A percentile compares a stretch with the other conserved stretches of the same genome.
Evolutionary conservation across 371 early-diverging fungal genomes (phyloP).

Genomic region (Saksenaea oblongispora): DNA sequence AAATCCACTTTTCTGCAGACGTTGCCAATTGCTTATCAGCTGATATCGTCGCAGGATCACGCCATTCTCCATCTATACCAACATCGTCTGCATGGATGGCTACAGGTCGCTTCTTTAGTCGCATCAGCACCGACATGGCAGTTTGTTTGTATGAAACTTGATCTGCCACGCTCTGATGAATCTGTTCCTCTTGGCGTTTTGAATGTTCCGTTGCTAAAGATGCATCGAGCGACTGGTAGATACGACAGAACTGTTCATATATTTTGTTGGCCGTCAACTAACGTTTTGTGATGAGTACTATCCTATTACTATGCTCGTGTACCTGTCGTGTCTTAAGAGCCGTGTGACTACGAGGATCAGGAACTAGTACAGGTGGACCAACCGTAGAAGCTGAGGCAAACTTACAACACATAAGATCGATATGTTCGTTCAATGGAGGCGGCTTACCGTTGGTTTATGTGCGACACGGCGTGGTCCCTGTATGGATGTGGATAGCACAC

Average conservation of each 20-base stretch:
- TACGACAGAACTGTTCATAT: slow-evolving; percentile 37
- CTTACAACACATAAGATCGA: background rate
- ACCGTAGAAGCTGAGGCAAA: background rate
- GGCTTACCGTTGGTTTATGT: slow-evolving; percentile 6
- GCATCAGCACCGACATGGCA: slow-evolving; percentile 43
- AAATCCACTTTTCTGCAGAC: slow-evolving; percentile 21
- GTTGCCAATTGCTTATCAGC: slow-evolving; percentile 47
- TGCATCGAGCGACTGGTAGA: slow-evolving; percentile 21
- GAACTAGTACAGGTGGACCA: slow-evolving; percentile 37
- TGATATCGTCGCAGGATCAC: slow-evolving; percentile 42
- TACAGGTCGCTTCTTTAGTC: slow-evolving; percentile 47
- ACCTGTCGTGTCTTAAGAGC: slow-evolving; percentile 43
- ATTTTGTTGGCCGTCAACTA: slow-evolving; percentile 40
- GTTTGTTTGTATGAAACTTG: slow-evolving; percentile 51
- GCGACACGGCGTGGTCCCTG: slow-evolving; percentile 9
- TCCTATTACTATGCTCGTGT: background rate
- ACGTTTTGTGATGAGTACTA: background rate
- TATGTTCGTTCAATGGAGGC: background rate
- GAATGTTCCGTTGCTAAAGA: slow-evolving; percentile 35
- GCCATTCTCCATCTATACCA: slow-evolving; percentile 57
- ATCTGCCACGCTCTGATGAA: slow-evolving; percentile 26
- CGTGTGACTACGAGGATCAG: slow-evolving; percentile 28
- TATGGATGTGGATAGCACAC: background rate
- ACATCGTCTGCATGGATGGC: slow-evolving; percentile 31
- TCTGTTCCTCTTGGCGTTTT: slow-evolving; percentile 30